Base-by-base conservation (phyloP, 352 stramenopile species). In the Globisporangium alternatum region DNA sequence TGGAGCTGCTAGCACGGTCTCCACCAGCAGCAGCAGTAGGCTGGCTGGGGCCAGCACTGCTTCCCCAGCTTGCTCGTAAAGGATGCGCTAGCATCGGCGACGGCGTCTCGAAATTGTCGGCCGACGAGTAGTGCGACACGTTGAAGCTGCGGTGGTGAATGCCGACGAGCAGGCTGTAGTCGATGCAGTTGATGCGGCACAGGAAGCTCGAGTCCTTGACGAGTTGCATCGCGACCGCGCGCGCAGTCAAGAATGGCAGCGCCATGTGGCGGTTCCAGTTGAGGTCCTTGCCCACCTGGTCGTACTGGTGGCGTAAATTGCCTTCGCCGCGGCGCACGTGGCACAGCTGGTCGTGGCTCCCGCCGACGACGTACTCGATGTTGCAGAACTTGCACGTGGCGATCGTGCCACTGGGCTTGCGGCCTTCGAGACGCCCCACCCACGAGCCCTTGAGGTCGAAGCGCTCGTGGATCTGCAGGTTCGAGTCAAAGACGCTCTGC, bases 91-190 rank as follows among this genome's bases (percentile, higher is more conserved):
- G 15, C 30, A 47, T 30, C 7, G 60, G 69, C 43, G 63, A 60
- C 25, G 72, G 66, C 12, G 80, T 66, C 43, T 83, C 73, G 35
- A 80, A 76, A 48, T 65, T 78, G 28, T 80, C 75, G 1, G 80
- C 78, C 0, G 83, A 90, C 31, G 81, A 84, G 64, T 82, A 88
- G 47, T 88, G 78, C 47, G 87, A 91, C 13, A 90, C 82, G 28
- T 89, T 90, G 58, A 89, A 90, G 59, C 78, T 94, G 73, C 93
- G 83, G 63, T 98, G 90, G 71, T 98, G 93, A 59, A 98, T 90
- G 3, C 93, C 94, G 56, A 98, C 91, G 25, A 98, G 76, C 67
- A 98, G 86, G 45, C 87, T 97, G 68, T 98, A 98, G 71, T 98
- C 94, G 74, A 98, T 98, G 69, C 95, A 97, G 69, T 97, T 97